A percentile compares a stretch with the other conserved stretches of the same genome.
Conservation (phyloP, 2,329 filamentous ascomycete species). For the Xylaria sp. region DNA sequence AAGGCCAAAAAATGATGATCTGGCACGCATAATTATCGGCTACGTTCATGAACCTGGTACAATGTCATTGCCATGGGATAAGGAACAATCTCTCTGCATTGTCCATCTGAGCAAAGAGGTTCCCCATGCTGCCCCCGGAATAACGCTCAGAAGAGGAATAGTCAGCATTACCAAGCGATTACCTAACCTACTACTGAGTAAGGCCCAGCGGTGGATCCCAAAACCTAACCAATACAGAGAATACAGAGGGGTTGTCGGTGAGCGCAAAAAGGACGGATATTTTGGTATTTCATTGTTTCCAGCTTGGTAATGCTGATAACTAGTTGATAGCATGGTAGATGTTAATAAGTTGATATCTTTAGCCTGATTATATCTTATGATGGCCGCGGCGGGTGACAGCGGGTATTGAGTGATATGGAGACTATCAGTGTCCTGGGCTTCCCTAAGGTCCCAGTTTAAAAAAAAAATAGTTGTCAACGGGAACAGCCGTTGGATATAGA, state of each 20-base stretch:
- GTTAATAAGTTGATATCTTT: neutral
- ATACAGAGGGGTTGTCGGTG: neutral
- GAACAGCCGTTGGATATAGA: neutral
- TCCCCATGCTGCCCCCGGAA: neutral
- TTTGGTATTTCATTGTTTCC: neutral
- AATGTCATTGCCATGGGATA: neutral
- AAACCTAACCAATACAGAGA: neutral
- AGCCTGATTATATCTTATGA: neutral
- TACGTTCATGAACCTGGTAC: neutral
- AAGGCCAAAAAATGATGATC: neutral
- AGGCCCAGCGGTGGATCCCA: neutral
- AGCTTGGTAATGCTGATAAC: neutral
- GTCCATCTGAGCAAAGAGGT: neutral
- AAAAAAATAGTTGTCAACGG: neutral
- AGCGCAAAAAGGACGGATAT: neutral
- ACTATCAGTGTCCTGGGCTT: neutral
- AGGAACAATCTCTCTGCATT: no score
- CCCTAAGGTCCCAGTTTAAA: neutral
- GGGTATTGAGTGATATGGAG: neutral
- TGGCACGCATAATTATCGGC: neutral
- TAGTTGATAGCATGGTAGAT: neutral
- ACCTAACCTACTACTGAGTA: neutral
- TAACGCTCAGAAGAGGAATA: neutral
- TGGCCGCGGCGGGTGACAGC: neutral
- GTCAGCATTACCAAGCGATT: slow-evolving; percentile 7